Evolutionary conservation across 1,284 basidiomycete genomes (phyloP), one percentile per base, ranked within the genome.

Genomic region (Cryptococcus sp.): DNA sequence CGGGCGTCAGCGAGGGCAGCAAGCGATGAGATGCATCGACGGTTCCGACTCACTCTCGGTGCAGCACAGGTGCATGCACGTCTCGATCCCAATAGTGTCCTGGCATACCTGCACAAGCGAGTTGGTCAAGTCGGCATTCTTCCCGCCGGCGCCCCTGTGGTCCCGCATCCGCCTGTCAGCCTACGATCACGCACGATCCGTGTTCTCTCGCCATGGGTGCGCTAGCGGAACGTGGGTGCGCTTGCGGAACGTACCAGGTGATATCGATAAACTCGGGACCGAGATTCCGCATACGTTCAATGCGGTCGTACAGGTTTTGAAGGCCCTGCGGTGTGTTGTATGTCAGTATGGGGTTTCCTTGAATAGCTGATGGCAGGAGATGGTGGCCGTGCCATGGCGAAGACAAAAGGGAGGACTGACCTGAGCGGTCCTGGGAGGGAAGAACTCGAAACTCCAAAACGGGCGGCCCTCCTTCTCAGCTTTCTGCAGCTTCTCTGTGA

Each of bases 211-310:
- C n/a, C n/a, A n/a, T n/a, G n/a, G n/a, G n/a, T n/a, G n/a, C n/a
- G n/a, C n/a, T n/a, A n/a, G 40, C 13, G 16, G 7, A 42, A 12
- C 40, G 40, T n/a, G n/a, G 20, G 16, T 42, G 5, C 4, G 40
- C 9, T 15, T 16, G 46, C 23, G 36, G 46, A 23, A 70, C 83
- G 61, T 60, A 87, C 93, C 91, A 98, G 73, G 94, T 98, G 72
- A 98, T 96, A 76, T 98, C 94, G 69, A 98, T 89, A 73, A 98
- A 98, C 78, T 96, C 95, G 16, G 96, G 96, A 4, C 96, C 96
- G 46, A 97, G 80, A 23, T 85, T 84, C 57, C 92, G 84, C 95
- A 98, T 98, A 66, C 96, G 90, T 78, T 97, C 93, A 79, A 98
- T 95, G 70, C 95, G 92, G 78, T 97, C 95, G 59, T 92, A 81